These are phyloP conservation scores for Hypoxylon trugodes DNA, from an alignment of 495 filamentous ascomycete species.

Conservation along the genomic window DNA sequence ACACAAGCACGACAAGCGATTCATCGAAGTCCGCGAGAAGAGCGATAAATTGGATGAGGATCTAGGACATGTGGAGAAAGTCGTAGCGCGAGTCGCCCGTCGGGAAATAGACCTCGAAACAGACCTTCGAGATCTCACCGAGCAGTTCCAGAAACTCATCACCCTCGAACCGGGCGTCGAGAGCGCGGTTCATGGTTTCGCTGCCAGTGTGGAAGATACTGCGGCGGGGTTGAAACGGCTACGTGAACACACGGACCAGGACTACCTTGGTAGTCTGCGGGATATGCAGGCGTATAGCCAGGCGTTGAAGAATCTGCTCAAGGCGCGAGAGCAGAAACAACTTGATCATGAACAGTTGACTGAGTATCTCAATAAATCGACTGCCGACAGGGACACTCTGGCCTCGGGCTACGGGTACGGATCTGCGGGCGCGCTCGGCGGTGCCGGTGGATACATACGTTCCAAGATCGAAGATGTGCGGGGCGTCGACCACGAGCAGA, in stretches of 20 bases:
- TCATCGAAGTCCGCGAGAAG: conserved; percentile 92
- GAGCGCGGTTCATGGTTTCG: conserved; percentile 80
- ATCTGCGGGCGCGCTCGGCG: conserved; percentile 62
- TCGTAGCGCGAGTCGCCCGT: conserved; percentile 86
- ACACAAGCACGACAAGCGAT: conserved; percentile 92
- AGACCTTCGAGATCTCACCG: conserved; percentile 87
- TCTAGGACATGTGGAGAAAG: conserved; percentile 90
- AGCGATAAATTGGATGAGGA: conserved; percentile 96
- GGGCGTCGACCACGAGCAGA: conserved; percentile 95
- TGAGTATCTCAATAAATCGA: conserved; percentile 91
- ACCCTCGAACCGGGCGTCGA: conserved; percentile 89
- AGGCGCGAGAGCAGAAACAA: conserved; percentile 95
- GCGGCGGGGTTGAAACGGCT: conserved; percentile 74
- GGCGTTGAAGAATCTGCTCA: conserved; percentile 84
- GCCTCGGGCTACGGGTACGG: conserved; percentile 71
- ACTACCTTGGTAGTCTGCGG: conserved; percentile 87
- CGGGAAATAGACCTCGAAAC: conserved; percentile 88
- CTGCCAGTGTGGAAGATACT: conserved; percentile 84
- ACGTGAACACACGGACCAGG: conserved; percentile 93
- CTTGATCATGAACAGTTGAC: conserved; percentile 96
- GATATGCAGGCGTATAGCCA: conserved; percentile 94
- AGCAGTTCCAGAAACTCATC: conserved; percentile 92
- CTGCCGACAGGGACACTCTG: conserved; percentile 86
- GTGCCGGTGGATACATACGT: conserved; percentile 87
- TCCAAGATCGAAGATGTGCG: conserved; percentile 96